Percentiles rank a stretch among this genome's conserved stretches.
These are phyloP conservation scores for Linum usitatissimum DNA, from an alignment of 345 rosid genomes.

Conservation along the genomic window DNA sequence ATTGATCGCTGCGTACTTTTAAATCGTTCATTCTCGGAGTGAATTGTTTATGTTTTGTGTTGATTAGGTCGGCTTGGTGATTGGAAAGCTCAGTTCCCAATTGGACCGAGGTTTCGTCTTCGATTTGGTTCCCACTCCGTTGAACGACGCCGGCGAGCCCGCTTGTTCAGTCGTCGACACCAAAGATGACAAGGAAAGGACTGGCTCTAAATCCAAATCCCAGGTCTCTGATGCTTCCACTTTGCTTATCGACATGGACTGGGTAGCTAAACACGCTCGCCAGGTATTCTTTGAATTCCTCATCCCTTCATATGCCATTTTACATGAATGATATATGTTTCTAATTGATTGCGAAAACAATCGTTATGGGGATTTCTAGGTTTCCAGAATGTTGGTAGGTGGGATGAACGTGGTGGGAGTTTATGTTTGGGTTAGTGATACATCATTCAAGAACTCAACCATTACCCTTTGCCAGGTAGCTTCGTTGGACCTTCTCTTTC, in stretches of 20 bases:
- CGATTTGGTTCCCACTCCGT: constrained; percentile 73
- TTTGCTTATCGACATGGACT: constrained; percentile 52
- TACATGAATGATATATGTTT: too few relatives aligned
- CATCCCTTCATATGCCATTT: background rate
- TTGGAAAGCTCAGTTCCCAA: constrained; percentile 70
- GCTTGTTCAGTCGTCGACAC: constrained; percentile 55
- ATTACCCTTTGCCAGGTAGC: constrained; percentile 58
- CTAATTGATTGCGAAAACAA: background rate
- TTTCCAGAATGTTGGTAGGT: constrained; percentile 80
- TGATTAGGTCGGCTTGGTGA: constrained; percentile 69
- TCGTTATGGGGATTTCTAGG: constrained; percentile 27
- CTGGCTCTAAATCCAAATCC: constrained; percentile 44
- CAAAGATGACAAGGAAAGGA: constrained; percentile 50
- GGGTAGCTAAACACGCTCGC: constrained; percentile 91
- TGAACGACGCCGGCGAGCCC: constrained; percentile 59
- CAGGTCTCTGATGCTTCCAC: constrained; percentile 51
- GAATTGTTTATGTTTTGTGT: background rate
- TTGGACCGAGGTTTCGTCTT: constrained; percentile 77
- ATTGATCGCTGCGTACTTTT: background rate
- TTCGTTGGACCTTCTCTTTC: background rate
- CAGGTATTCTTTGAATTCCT: constrained; percentile 34
- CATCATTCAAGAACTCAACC: constrained; percentile 69
- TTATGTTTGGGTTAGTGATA: constrained; percentile 82
- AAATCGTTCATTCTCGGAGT: too few relatives aligned
- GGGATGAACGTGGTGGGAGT: constrained; percentile 79